Evolutionary conservation across 306 rosid genomes (phyloP).

Genomic region (Dryas octopetala): DNA sequence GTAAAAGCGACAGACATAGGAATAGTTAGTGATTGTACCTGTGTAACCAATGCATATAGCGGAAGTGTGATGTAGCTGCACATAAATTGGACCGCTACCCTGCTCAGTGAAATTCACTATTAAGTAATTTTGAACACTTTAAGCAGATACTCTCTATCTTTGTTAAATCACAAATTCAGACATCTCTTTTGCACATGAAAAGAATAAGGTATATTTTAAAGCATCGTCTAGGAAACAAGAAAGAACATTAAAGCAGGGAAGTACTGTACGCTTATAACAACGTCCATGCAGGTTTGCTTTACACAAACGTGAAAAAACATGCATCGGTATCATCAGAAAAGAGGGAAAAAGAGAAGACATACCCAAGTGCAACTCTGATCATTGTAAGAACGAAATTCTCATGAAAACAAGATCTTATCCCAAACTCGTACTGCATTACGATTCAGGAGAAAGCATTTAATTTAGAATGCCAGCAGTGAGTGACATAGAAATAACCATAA

Average conservation of each 20-base stretch:
- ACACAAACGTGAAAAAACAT: neutral
- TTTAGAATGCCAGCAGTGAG: slow-evolving; percentile 22
- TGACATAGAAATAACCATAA: slow-evolving; percentile 1
- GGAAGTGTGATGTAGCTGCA: slow-evolving; percentile 96
- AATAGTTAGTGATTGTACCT: slow-evolving; percentile 38
- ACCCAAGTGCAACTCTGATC: slow-evolving; percentile 77
- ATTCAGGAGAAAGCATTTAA: slow-evolving; percentile 10
- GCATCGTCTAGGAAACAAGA: no score
- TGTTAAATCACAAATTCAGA: neutral
- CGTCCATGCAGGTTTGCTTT: neutral
- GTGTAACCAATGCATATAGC: slow-evolving; percentile 87
- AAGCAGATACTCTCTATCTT: neutral
- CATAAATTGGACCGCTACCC: slow-evolving; percentile 72
- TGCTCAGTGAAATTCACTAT: slow-evolving; percentile 24
- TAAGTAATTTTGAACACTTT: neutral
- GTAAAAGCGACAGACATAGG: neutral
- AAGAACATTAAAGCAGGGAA: neutral
- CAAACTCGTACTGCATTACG: slow-evolving; percentile 89
- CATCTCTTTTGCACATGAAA: no score
- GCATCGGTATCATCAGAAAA: neutral
- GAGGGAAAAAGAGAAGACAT: slow-evolving; percentile 14
- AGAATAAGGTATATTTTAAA: neutral
- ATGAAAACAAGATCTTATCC: slow-evolving; percentile 80
- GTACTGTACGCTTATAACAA: neutral
- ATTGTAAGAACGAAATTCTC: slow-evolving; percentile 50